phyloP scores from a whole-genome alignment of 176 grass and related monocot genomes.

The Avena atlantica region DNA sequence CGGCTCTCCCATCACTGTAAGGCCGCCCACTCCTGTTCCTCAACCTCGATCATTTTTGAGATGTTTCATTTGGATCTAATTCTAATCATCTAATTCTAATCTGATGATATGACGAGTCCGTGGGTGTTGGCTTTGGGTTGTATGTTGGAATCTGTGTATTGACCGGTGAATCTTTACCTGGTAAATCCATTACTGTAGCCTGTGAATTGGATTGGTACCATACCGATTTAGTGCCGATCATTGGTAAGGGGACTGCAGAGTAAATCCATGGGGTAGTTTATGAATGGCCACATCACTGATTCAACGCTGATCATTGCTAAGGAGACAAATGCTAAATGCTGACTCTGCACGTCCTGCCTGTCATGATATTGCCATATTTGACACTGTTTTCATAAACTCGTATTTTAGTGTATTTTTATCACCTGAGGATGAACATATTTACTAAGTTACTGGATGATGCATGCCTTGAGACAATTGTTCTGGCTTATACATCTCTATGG shows the following conservation, averaged over 20 bases:
- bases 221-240: neutral
- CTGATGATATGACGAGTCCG: neutral
- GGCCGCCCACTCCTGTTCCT: neutral
- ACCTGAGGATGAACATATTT: neutral
- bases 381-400: neutral
- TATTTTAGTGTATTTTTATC: neutral
- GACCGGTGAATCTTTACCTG: neutral
- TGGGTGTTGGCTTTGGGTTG: slow-evolving; percentile 22
- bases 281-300: neutral
- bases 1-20: slow-evolving; percentile 92
- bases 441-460: neutral
- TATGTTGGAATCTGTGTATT: slow-evolving; percentile 14
- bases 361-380: neutral
- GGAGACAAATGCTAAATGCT: neutral
- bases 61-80: slow-evolving; percentile 36
- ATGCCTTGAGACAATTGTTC: neutral
- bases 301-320: neutral
- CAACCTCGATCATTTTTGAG: neutral
- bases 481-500: neutral
- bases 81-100: slow-evolving; percentile 39
- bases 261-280: slow-evolving; percentile 3
- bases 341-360: neutral
- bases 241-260: neutral
- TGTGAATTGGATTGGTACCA: neutral
- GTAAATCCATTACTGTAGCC: neutral